A percentile compares a stretch with the other conserved stretches of the same genome.
These are phyloP conservation scores for Passiflora organensis DNA, from an alignment of 345 rosid species.

Conservation along the genomic window DNA sequence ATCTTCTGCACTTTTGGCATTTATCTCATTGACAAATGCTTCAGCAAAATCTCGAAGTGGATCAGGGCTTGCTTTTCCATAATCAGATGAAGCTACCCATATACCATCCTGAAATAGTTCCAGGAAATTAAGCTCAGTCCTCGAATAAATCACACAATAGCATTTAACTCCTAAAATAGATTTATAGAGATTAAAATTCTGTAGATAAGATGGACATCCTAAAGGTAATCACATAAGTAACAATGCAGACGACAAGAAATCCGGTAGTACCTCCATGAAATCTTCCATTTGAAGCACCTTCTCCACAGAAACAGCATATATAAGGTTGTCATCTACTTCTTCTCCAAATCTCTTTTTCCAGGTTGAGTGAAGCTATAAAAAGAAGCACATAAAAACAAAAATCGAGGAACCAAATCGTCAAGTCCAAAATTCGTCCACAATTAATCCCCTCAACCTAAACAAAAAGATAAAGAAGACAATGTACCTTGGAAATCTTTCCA, in stretches of 20 bases:
- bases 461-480: background rate
- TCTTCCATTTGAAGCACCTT: constrained; percentile 81
- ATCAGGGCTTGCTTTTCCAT: constrained; percentile 65
- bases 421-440: background rate
- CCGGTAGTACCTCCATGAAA: constrained; percentile 62
- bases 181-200: no score
- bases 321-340: constrained; percentile 46
- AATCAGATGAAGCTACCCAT: constrained; percentile 76
- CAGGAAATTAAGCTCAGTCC: constrained; percentile 7
- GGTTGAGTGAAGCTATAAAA: constrained; percentile 47
- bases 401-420: background rate
- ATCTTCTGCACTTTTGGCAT: constrained; percentile 65
- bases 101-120: constrained; percentile 55
- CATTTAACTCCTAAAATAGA: background rate
- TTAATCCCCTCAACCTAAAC: no score
- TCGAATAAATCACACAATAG: background rate
- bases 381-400: background rate
- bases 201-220: no score
- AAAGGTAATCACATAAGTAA: background rate
- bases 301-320: constrained; percentile 59
- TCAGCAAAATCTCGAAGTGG: constrained; percentile 76
- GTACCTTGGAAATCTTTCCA: constrained; percentile 42
- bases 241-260: background rate
- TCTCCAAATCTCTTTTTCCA: constrained; percentile 80
- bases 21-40: constrained; percentile 63